Percentiles rank a stretch among this genome's conserved stretches.
These are phyloP conservation scores for Allium fistulosum DNA, from an alignment of 106 monocot genomes.

Conservation along the genomic window DNA sequence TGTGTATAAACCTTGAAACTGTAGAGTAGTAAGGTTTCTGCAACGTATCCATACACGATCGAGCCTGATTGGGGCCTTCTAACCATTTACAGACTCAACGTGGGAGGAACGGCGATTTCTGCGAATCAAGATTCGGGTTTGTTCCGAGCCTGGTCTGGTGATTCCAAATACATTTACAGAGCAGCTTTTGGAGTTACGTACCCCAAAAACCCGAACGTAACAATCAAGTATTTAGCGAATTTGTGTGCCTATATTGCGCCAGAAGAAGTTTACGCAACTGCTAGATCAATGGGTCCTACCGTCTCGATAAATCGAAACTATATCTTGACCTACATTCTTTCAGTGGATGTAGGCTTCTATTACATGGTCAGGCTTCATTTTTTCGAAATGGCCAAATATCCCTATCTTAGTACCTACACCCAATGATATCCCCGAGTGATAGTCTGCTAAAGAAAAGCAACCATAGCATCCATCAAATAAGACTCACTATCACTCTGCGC, in stretches of 20 bases:
- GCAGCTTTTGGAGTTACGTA: slow-evolving; percentile 32
- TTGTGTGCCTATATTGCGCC: slow-evolving; percentile 40
- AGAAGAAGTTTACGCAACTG: slow-evolving; percentile 32
- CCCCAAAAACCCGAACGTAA: slow-evolving; percentile 35
- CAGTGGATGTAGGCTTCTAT: slow-evolving; percentile 42
- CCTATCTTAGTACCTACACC: no score
- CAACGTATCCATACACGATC: slow-evolving; percentile 8
- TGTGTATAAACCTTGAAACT: no score
- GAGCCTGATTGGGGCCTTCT: slow-evolving; percentile 22
- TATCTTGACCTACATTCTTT: slow-evolving; percentile 43
- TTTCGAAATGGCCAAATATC: slow-evolving; percentile 44
- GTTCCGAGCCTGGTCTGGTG: slow-evolving; percentile 36
- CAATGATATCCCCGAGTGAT: no score
- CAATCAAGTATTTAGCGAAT: slow-evolving; percentile 11
- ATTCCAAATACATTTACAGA: slow-evolving; percentile 23
- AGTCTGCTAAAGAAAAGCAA: no score
- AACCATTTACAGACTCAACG: slow-evolving; percentile 50
- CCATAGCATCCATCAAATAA: no score
- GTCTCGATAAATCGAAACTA: slow-evolving; percentile 21
- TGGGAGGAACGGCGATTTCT: slow-evolving; percentile 45
- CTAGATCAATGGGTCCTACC: slow-evolving; percentile 42
- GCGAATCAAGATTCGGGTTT: slow-evolving; percentile 29
- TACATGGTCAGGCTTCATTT: slow-evolving; percentile 56
- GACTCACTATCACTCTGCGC: no score
- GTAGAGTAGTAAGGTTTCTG: no score